Percentiles rank a stretch among this genome's conserved stretches.
These are phyloP conservation scores for Tetrapisispora nanseiensis DNA, from an alignment of 805 yeast species.

Conservation along the genomic window DNA sequence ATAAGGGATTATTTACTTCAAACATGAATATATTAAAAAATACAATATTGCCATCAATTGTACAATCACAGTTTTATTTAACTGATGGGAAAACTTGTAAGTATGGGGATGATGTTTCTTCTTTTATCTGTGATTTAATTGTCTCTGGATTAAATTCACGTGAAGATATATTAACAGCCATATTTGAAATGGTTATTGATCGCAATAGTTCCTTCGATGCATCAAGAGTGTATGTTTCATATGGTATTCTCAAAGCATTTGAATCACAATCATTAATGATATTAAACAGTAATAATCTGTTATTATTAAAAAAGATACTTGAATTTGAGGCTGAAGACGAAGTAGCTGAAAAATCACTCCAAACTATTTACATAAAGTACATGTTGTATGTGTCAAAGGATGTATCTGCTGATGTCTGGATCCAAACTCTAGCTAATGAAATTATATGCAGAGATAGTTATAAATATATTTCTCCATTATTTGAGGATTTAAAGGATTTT, in stretches of 20 bases:
- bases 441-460: slow-evolving; percentile 22
- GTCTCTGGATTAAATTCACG: neutral
- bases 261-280: slow-evolving; percentile 12
- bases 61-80: slow-evolving; percentile 54
- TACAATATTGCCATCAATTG: slow-evolving; percentile 46
- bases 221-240: slow-evolving; percentile 49
- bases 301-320: slow-evolving; percentile 29
- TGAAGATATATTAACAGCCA: slow-evolving; percentile 19
- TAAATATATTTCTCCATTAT: slow-evolving; percentile 27
- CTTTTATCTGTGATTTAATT: slow-evolving; percentile 31
- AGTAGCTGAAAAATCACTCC: slow-evolving; percentile 41
- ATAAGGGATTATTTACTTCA: slow-evolving; percentile 39
- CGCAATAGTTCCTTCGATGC: slow-evolving; percentile 54
- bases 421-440: slow-evolving; percentile 34
- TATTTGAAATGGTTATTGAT: slow-evolving; percentile 40
- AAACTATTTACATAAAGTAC: slow-evolving; percentile 41
- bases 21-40: slow-evolving; percentile 31
- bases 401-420: slow-evolving; percentile 16
- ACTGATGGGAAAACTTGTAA: slow-evolving; percentile 39
- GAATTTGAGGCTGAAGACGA: slow-evolving; percentile 39
- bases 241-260: slow-evolving; percentile 51
- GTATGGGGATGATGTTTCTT: slow-evolving; percentile 44
- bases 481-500: slow-evolving; percentile 31
- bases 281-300: slow-evolving; percentile 22
- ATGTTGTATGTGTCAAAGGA: slow-evolving; percentile 33